Percentiles rank a stretch among this genome's conserved stretches.
phyloP scores from a whole-genome alignment of 495 filamentous ascomycete genomes.

The Hypoxylon intermedium region DNA sequence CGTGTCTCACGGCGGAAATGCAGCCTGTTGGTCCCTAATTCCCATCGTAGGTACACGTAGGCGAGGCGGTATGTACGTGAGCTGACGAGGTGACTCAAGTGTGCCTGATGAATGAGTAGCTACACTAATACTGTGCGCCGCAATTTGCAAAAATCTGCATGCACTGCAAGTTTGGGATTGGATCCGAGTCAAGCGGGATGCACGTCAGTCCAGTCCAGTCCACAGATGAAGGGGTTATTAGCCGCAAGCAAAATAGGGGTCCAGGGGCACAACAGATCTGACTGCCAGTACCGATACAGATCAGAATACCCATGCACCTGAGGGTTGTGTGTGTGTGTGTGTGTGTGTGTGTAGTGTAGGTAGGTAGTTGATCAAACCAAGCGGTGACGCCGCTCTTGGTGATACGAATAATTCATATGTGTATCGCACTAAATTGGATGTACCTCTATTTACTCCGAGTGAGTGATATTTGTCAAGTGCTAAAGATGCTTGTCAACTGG shows the following conservation, averaged over 20 bases:
- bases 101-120: background rate
- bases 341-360: too few relatives aligned
- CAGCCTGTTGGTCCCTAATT: background rate
- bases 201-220: constrained; percentile 27
- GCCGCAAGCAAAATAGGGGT: constrained; percentile 32
- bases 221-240: constrained; percentile 16
- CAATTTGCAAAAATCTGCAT: constrained; percentile 14
- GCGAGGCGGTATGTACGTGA: too few relatives aligned
- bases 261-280: constrained; percentile 26
- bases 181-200: constrained; percentile 31
- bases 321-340: too few relatives aligned
- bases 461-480: background rate
- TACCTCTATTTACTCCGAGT: background rate
- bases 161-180: constrained; percentile 18
- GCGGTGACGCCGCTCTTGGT: constrained; percentile 5
- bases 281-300: constrained; percentile 4
- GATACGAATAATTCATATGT: background rate
- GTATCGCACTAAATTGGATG: too few relatives aligned
- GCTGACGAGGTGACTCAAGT: too few relatives aligned
- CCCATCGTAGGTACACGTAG: background rate
- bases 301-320: too few relatives aligned
- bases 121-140: background rate
- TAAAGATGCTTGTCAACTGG: background rate
- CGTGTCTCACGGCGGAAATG: constrained; percentile 8
- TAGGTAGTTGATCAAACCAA: background rate